These are phyloP conservation scores for Suillus fuscotomentosus DNA, from an alignment of 768 basidiomycete genomes.

Conservation along the genomic window DNA sequence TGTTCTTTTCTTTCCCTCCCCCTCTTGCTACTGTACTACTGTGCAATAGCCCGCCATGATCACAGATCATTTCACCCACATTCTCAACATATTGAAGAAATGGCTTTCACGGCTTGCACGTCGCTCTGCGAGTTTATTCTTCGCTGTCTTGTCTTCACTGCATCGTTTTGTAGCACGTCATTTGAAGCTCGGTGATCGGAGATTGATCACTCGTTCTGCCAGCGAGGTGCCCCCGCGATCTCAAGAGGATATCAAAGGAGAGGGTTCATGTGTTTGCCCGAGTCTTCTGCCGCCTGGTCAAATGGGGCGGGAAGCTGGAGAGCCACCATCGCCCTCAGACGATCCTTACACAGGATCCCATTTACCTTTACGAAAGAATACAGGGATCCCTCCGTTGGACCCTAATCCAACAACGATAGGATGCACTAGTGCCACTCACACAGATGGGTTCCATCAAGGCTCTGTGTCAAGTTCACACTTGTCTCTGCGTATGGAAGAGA, in stretches of 20 bases:
- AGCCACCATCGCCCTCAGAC: conserved; percentile 5
- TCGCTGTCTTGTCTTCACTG: neutral
- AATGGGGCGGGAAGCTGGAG: neutral
- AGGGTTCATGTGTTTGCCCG: neutral
- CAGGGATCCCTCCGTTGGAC: neutral
- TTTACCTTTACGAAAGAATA: neutral
- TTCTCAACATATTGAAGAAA: neutral
- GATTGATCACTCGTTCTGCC: neutral
- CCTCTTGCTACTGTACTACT: neutral
- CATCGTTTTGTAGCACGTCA: neutral
- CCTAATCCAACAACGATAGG: neutral
- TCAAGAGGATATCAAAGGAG: neutral
- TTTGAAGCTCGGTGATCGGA: neutral
- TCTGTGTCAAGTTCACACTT: neutral
- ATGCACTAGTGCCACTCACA: neutral
- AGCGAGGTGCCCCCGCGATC: neutral
- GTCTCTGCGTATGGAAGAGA: neutral
- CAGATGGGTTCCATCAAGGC: neutral
- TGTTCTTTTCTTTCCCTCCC: neutral
- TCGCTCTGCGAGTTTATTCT: conserved; percentile 1
- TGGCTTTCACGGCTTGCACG: conserved; percentile 2
- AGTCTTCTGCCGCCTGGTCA: neutral
- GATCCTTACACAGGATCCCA: neutral
- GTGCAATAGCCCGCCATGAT: neutral
- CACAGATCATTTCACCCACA: neutral